Conservation (phyloP, 768 basidiomycete species). For the Boletus eberwhitei region DNA sequence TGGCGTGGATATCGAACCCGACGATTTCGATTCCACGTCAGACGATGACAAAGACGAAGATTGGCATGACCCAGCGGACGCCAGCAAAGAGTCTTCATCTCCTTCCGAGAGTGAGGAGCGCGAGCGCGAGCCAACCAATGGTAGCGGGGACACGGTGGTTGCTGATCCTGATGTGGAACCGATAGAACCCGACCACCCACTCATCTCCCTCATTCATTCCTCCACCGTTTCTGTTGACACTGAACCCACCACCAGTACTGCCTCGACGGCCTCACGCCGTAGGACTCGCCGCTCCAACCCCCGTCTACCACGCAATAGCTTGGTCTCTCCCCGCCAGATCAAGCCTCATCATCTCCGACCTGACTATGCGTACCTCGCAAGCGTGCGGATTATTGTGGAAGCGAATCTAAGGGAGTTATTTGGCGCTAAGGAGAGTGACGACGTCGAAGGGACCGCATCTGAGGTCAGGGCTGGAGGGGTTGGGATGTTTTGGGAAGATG, state of each 20-base stretch:
- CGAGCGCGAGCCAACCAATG: not conserved
- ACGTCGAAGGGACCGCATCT: not conserved
- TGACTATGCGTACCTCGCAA: conserved; percentile 52
- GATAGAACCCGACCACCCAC: conserved; percentile 3
- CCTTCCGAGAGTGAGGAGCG: not conserved
- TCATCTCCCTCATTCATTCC: conserved; percentile 10
- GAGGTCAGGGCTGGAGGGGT: conserved; percentile 3
- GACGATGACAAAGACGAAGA: conserved; percentile 23
- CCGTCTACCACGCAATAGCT: conserved; percentile 13
- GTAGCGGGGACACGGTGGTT: not conserved
- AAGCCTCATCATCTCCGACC: conserved; percentile 35
- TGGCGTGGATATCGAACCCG: conserved; percentile 12
- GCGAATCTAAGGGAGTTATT: conserved; percentile 45
- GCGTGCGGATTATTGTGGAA: conserved; percentile 50
- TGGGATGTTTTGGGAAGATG: conserved; percentile 29
- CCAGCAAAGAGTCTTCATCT: not conserved
- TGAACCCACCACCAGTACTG: not conserved
- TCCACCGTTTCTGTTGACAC: not conserved
- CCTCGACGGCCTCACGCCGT: conserved; percentile 7
- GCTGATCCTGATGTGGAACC: not conserved
- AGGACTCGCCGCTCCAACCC: conserved; percentile 19
- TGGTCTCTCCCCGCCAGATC: conserved; percentile 18
- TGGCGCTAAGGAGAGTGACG: not conserved
- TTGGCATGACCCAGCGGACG: conserved; percentile 14
- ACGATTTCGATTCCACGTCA: conserved; percentile 6